These are phyloP conservation scores for Firmiana major DNA, from an alignment of 345 rosid genomes.

Conservation along the genomic window DNA sequence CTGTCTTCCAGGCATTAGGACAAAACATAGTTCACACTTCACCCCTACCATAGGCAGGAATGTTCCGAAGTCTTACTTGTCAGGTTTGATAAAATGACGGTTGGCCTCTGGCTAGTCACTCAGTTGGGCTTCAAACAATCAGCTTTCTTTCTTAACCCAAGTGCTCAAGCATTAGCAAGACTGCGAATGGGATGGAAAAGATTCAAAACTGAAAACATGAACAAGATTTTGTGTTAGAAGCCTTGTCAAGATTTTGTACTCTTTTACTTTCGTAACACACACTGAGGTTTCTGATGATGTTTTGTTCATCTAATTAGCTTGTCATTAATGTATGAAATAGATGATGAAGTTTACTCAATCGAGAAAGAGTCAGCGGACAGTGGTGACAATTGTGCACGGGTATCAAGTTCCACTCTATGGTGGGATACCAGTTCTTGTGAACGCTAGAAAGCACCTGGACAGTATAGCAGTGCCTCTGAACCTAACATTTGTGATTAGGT, in stretches of 20 bases:
- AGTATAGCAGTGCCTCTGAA: constrained; percentile 58
- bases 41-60: neutral
- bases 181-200: neutral
- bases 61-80: neutral
- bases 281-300: neutral
- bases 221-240: neutral
- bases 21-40: constrained; percentile 1
- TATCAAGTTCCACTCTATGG: constrained; percentile 87
- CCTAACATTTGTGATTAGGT: constrained; percentile 67
- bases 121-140: neutral
- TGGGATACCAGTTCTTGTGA: constrained; percentile 46
- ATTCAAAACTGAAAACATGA: neutral
- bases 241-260: neutral
- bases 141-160: neutral
- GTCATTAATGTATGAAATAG: no score
- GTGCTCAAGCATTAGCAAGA: neutral
- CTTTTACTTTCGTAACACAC: neutral
- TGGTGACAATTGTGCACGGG: constrained; percentile 53
- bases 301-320: constrained; percentile 2
- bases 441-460: constrained; percentile 33
- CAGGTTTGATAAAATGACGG: neutral
- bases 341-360: constrained; percentile 76
- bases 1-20: constrained; percentile 2
- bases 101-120: neutral
- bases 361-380: constrained; percentile 42